Conservation (phyloP, 768 basidiomycete species). For the Asterophora lycoperdoides region DNA sequence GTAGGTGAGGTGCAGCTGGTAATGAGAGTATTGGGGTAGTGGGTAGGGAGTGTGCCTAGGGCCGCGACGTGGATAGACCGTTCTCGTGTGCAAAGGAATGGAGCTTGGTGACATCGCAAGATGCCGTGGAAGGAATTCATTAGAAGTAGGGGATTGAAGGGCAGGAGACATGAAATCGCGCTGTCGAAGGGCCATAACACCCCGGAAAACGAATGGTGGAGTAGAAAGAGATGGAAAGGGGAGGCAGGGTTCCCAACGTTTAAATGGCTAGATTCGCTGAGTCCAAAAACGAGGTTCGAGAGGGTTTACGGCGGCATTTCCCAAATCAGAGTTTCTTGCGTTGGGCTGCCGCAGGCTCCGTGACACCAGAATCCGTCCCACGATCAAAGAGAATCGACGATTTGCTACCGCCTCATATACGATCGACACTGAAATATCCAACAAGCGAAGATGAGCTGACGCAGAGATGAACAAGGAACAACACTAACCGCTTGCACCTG, state of each 20-base stretch:
- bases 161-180: background rate
- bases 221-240: background rate
- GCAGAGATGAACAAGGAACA: background rate
- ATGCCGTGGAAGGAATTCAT: background rate
- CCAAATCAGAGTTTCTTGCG: background rate
- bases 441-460: background rate
- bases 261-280: background rate
- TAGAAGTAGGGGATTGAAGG: background rate
- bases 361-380: background rate
- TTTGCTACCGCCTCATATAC: constrained; percentile 2
- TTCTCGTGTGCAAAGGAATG: background rate
- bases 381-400: background rate
- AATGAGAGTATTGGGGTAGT: background rate
- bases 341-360: background rate
- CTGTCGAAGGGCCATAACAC: constrained; percentile 8
- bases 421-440: background rate
- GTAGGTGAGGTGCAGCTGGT: constrained; percentile 5
- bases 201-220: constrained; percentile 1
- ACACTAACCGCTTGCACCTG: background rate
- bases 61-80: background rate
- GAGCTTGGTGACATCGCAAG: background rate
- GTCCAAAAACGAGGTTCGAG: constrained; percentile 5
- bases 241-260: background rate
- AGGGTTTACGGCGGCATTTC: constrained; percentile 1
- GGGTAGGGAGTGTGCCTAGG: constrained; percentile 3